A percentile compares a stretch with the other conserved stretches of the same genome.
Conservation (phyloP, 1,284 basidiomycete species). For the Kalmanozyma brasiliensis region DNA sequence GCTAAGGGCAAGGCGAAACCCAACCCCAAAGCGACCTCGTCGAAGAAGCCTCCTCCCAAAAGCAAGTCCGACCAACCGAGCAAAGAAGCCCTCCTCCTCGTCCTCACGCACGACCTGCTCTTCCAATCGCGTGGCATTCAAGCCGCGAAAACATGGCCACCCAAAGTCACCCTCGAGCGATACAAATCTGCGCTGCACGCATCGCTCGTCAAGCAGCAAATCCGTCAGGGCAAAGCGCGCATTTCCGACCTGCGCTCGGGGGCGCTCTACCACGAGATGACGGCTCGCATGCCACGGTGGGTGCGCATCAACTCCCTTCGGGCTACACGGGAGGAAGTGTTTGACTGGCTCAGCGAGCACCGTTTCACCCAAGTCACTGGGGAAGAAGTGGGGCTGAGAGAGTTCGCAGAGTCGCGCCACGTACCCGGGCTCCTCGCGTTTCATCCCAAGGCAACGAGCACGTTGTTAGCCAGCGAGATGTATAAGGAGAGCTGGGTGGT, state of each 20-base stretch:
- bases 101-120: constrained; percentile 62
- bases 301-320: constrained; percentile 57
- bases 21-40: not conserved
- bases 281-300: constrained; percentile 61
- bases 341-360: constrained; percentile 72
- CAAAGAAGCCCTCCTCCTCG: constrained; percentile 52
- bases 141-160: constrained; percentile 59
- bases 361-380: constrained; percentile 45
- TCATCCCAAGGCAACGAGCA: constrained; percentile 71
- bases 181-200: constrained; percentile 88
- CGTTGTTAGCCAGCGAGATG: constrained; percentile 60
- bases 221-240: constrained; percentile 68
- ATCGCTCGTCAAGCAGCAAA: constrained; percentile 84
- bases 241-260: constrained; percentile 58
- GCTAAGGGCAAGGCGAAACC: constrained; percentile 5
- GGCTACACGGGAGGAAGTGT: constrained; percentile 69
- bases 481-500: constrained; percentile 84
- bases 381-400: constrained; percentile 49
- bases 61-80: constrained; percentile 11
- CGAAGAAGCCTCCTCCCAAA: not conserved
- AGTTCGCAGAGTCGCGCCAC: constrained; percentile 71
- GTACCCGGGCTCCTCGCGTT: constrained; percentile 84
- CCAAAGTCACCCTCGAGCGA: constrained; percentile 69
- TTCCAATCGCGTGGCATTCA: constrained; percentile 57
- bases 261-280: constrained; percentile 43